Evolutionary conservation across 176 grass and related monocot genomes (phyloP).

Genomic region (Avena sativa): DNA sequence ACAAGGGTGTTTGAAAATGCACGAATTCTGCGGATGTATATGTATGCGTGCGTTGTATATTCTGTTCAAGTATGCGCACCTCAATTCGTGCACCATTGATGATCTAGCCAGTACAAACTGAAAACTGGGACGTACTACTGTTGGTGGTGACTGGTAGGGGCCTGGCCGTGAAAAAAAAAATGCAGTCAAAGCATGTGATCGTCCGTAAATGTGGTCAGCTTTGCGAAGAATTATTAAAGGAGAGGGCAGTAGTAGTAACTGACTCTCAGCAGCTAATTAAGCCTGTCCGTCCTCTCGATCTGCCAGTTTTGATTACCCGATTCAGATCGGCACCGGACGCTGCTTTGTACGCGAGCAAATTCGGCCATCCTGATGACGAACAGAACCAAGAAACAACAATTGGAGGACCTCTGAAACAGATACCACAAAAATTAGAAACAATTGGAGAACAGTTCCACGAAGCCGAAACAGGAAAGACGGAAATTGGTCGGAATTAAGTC

Average conservation of each 20-base stretch:
- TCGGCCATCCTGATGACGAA: background rate
- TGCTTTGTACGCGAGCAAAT: too few relatives aligned
- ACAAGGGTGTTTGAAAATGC: too few relatives aligned
- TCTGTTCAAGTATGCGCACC: background rate
- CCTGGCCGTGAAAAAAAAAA: slow-evolving; percentile 19
- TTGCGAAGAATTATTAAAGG: too few relatives aligned
- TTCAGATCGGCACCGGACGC: background rate
- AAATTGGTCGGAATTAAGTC: too few relatives aligned
- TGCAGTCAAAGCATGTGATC: slow-evolving; percentile 42
- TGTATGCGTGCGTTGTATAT: background rate
- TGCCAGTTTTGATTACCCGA: background rate
- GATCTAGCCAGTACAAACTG: slow-evolving; percentile 24
- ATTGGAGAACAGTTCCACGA: background rate
- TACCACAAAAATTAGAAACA: background rate
- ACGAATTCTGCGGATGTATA: background rate
- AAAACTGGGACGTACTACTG: too few relatives aligned
- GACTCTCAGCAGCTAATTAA: background rate
- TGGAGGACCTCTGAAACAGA: background rate
- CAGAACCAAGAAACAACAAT: background rate
- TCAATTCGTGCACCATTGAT: background rate
- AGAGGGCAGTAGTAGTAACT: background rate
- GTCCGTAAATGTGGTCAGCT: slow-evolving; percentile 17
- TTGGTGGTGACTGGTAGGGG: background rate
- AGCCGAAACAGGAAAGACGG: background rate
- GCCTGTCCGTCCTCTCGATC: background rate